Conservation (phyloP, 345 rosid genomes). For the Eucalyptus globulus region DNA sequence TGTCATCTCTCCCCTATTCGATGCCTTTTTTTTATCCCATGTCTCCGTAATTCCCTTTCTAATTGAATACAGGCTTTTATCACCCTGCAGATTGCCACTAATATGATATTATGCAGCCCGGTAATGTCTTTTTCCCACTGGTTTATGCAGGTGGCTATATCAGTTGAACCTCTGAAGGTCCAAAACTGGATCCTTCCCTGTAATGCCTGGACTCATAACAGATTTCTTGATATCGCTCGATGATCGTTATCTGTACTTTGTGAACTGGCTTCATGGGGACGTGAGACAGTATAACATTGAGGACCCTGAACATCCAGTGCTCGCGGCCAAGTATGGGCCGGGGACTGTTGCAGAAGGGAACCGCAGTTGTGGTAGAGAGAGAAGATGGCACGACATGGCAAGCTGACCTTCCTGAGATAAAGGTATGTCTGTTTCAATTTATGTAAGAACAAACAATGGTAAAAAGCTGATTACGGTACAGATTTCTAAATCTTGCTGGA, state of each 20-base stretch:
- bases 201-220: conserved; percentile 89
- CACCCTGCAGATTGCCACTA: not conserved
- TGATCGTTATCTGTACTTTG: conserved; percentile 75
- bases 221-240: conserved; percentile 87
- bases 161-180: conserved; percentile 72
- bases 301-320: conserved; percentile 56
- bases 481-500: not conserved
- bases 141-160: conserved; percentile 46
- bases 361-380: conserved; percentile 38
- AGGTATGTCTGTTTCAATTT: conserved; percentile 31
- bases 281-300: conserved; percentile 81
- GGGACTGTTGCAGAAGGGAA: conserved; percentile 74
- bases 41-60: not conserved
- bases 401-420: conserved; percentile 54
- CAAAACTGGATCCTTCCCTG: conserved; percentile 93
- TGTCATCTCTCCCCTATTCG: not conserved
- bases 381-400: conserved; percentile 70
- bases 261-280: conserved; percentile 96
- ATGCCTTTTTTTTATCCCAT: not conserved
- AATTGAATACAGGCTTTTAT: not conserved
- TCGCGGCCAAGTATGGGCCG: conserved; percentile 78
- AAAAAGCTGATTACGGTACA: not conserved
- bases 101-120: not conserved
- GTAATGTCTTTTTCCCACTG: not conserved
- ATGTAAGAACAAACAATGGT: not conserved